A percentile compares a stretch with the other conserved stretches of the same genome.
Evolutionary conservation across 2,329 filamentous ascomycete genomes (phyloP).

Genomic region (Colletotrichum australisinense): DNA sequence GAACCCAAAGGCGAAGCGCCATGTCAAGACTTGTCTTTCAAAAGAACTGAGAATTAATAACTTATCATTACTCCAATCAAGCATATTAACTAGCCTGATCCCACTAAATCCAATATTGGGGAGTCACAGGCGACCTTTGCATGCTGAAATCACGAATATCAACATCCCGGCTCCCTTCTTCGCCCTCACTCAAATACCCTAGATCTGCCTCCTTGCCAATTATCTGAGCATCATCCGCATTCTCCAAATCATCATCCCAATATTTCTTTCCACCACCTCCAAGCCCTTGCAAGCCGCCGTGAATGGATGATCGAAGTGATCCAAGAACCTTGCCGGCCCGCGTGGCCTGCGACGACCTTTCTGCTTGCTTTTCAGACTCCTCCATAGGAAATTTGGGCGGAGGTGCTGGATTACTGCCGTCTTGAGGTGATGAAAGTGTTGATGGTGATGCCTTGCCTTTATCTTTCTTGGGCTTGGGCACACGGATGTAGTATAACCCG

Average conservation of each 20-base stretch:
- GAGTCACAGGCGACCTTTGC: background rate
- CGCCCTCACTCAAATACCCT: background rate
- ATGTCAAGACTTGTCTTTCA: background rate
- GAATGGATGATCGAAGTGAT: slow-evolving; percentile 13
- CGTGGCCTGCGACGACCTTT: background rate
- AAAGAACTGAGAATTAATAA: background rate
- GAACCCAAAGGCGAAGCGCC: background rate
- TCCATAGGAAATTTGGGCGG: background rate
- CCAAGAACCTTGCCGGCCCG: background rate
- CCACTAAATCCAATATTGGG: slow-evolving; percentile 20
- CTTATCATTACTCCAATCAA: background rate
- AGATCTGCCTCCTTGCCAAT: background rate
- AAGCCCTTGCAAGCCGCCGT: background rate
- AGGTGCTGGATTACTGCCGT: background rate
- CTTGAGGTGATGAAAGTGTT: background rate
- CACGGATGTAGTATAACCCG: slow-evolving; percentile 63
- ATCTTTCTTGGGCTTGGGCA: slow-evolving; percentile 52
- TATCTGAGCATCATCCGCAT: background rate
- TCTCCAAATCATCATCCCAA: slow-evolving; percentile 12
- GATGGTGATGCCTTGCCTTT: background rate
- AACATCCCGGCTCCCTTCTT: slow-evolving; percentile 1
- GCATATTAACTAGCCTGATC: too few relatives aligned
- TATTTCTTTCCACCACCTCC: background rate
- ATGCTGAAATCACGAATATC: slow-evolving; percentile 7
- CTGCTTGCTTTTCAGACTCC: background rate